Percentiles rank a stretch among this genome's conserved stretches.
phyloP scores from a whole-genome alignment of 495 filamentous ascomycete genomes.

The Hypoxylon trugodes region DNA sequence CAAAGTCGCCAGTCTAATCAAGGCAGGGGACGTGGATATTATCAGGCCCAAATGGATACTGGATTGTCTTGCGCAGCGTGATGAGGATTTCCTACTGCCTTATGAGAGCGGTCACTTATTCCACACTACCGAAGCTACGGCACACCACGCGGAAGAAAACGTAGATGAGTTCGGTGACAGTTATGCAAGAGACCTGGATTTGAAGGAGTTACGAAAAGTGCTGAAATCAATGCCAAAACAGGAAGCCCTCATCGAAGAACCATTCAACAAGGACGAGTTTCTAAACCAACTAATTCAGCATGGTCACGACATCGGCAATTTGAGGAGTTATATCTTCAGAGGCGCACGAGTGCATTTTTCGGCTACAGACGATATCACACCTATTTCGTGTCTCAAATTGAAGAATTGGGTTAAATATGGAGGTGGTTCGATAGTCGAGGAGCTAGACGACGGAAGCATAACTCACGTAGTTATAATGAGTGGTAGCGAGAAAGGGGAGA shows the following conservation, averaged over 20 bases:
- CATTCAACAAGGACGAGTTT: conserved; percentile 53
- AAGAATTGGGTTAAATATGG: conserved; percentile 69
- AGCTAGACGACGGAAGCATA: conserved; percentile 56
- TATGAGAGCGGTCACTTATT: conserved; percentile 71
- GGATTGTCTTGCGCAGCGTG: conserved; percentile 76
- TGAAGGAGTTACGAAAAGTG: conserved; percentile 70
- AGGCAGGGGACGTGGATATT: conserved; percentile 71
- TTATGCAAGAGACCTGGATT: conserved; percentile 74
- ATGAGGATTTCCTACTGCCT: conserved; percentile 68
- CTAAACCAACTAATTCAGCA: conserved; percentile 64
- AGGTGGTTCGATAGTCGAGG: conserved; percentile 61
- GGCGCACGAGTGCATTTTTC: conserved; percentile 66
- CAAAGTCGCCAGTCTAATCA: conserved; percentile 83
- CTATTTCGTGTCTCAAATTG: conserved; percentile 40
- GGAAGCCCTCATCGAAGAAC: conserved; percentile 22
- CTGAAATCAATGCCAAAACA: conserved; percentile 56
- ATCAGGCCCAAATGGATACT: conserved; percentile 84
- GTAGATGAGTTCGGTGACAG: conserved; percentile 85
- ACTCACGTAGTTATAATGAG: conserved; percentile 73
- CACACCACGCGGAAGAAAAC: conserved; percentile 51
- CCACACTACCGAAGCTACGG: conserved; percentile 47
- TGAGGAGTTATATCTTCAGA: conserved; percentile 74
- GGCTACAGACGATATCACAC: conserved; percentile 19
- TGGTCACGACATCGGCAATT: conserved; percentile 57
- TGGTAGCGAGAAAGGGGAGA: conserved; percentile 41